Evolutionary conservation across 305 asterid species (phyloP), one percentile per base, ranked within the genome.

Genomic region (Striga hermonthica): DNA sequence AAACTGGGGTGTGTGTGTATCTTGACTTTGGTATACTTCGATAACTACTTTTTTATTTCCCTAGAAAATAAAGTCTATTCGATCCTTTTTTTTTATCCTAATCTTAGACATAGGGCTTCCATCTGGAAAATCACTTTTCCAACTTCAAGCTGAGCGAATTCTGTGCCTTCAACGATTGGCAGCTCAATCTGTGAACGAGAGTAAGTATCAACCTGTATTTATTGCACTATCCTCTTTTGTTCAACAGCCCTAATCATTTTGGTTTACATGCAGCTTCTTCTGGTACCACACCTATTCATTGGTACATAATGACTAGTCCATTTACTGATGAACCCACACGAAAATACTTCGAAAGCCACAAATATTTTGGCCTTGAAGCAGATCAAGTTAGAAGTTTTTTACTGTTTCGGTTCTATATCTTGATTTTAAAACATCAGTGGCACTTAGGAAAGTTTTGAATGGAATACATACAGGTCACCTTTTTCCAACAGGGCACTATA

Each of bases 261-360:
- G 76, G 59, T 61, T 12, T 16, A 9, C 60, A 11, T 78, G 73
- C 77, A 93, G 97, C 91, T 50, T 72, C 86, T 68, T 77, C 73
- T 68, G 76, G 70, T 74, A 52, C 67, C 68, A 76, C 70, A 13
- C 95, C 82, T 48, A 86, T 93, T 64, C 96, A 80, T 66, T 93
- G 97, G 97, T 93, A 93, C 81, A 90, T 93, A 77, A 93, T 93
- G 99, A 93, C 99, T 57, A 90, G 99, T 74, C 99, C 99, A 71
- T 93, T 90, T 74, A 93, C 96, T 54, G 97, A 93, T 71, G 95
- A 90, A 73, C 83, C 89, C 69, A 90, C 91, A 48, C 95, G 83
- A 58, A 88, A 83, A 73, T 93, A 82, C 76, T 88, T 93, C 74
- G 97, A 93, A 75, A 81, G 86, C 75, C 95, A 77, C 64, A 93